These are phyloP conservation scores for Candida broadrunensis DNA, from an alignment of 805 yeast species.

Conservation along the genomic window DNA sequence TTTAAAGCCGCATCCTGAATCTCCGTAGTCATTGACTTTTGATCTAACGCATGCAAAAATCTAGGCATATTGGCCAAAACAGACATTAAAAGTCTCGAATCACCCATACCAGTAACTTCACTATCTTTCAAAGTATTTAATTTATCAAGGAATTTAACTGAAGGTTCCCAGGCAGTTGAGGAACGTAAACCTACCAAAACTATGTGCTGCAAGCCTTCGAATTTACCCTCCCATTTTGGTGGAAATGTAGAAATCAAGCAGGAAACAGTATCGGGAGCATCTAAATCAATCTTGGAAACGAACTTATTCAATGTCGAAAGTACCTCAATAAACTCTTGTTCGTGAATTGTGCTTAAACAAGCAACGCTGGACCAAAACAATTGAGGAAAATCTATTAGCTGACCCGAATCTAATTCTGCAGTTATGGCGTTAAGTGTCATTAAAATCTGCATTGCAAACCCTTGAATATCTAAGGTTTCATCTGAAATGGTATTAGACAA, in stretches of 20 bases:
- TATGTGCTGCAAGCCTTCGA: constrained; percentile 80
- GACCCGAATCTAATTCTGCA: constrained; percentile 76
- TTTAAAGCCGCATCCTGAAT: constrained; percentile 38
- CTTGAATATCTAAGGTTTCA: constrained; percentile 84
- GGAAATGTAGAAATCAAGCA: constrained; percentile 87
- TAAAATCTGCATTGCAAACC: constrained; percentile 93
- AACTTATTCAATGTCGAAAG: constrained; percentile 79
- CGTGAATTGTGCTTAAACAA: constrained; percentile 83
- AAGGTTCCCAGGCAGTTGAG: constrained; percentile 71
- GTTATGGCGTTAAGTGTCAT: constrained; percentile 94
- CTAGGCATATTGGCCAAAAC: constrained; percentile 80
- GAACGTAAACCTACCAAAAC: constrained; percentile 84
- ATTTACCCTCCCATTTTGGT: constrained; percentile 91
- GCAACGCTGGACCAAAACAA: constrained; percentile 95
- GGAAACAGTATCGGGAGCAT: constrained; percentile 79
- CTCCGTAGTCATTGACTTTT: constrained; percentile 46
- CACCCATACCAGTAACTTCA: constrained; percentile 72
- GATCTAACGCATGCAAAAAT: constrained; percentile 75
- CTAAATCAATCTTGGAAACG: constrained; percentile 81
- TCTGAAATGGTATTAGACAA: constrained; percentile 92
- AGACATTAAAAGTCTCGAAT: constrained; percentile 66
- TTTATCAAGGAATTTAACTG: constrained; percentile 70
- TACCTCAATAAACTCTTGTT: constrained; percentile 88
- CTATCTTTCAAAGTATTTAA: constrained; percentile 65
- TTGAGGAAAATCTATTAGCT: constrained; percentile 85